A percentile compares a stretch with the other conserved stretches of the same genome.
Conservation (phyloP, 2,329 filamentous ascomycete species). For the Xylariaceae sp. region DNA sequence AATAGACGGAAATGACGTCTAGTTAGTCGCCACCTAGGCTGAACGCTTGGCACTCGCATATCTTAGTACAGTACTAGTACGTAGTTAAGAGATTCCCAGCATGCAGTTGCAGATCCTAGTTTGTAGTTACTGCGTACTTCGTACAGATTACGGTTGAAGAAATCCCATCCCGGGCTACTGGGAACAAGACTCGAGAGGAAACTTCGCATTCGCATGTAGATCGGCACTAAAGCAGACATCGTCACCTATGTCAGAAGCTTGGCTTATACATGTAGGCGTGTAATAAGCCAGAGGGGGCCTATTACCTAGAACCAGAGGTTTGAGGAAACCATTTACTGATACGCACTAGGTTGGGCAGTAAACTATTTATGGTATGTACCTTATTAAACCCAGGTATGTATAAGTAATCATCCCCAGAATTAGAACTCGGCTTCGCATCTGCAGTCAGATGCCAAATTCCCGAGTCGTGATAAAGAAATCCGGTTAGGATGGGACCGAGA, state of each 20-base stretch:
- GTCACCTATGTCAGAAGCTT: not conserved
- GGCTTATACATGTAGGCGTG: not conserved
- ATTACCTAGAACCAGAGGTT: no score
- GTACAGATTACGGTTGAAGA: no score
- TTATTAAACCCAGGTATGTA: not conserved
- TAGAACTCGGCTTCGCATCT: not conserved
- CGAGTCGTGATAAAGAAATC: not conserved
- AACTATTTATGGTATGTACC: not conserved
- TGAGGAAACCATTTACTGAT: no score
- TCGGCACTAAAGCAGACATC: not conserved
- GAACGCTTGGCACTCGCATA: not conserved
- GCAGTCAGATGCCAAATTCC: constrained; percentile 11
- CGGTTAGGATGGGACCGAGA: not conserved
- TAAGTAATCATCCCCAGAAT: constrained; percentile 5
- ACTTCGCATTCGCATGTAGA: not conserved
- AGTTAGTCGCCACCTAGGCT: not conserved
- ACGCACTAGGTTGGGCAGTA: no score
- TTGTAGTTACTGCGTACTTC: no score
- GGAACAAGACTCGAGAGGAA: no score
- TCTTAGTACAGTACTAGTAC: no score
- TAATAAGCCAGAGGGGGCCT: no score
- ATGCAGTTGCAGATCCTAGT: no score
- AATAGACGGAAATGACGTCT: no score
- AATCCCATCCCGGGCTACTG: no score
- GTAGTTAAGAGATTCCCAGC: no score